Conservation (phyloP, 495 filamentous ascomycete genomes). For the Neurospora intermedia region DNA sequence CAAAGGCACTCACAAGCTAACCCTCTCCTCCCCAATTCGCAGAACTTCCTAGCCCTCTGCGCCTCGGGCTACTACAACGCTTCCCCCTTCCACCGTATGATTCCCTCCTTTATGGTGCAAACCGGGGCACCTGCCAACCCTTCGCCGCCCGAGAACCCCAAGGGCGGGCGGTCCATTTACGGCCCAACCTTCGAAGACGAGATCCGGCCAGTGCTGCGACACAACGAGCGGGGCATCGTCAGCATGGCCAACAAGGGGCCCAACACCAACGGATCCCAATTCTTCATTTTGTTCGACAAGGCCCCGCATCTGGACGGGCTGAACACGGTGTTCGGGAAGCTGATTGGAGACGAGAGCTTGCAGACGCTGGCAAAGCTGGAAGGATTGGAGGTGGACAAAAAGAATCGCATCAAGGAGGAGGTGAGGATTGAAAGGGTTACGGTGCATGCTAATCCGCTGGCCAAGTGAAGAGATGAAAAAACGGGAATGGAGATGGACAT, state of each 20-base stretch:
- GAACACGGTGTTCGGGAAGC: constrained; percentile 87
- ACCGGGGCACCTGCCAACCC: constrained; percentile 66
- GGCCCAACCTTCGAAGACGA: constrained; percentile 83
- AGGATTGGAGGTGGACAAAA: constrained; percentile 74
- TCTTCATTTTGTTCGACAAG: constrained; percentile 78
- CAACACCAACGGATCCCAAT: constrained; percentile 86
- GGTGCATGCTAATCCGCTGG: constrained; percentile 90
- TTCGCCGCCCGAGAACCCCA: constrained; percentile 48
- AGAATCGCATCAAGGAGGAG: constrained; percentile 66
- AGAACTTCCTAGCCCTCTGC: constrained; percentile 97
- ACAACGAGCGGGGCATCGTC: constrained; percentile 77
- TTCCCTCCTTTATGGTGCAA: constrained; percentile 88
- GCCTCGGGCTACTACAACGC: constrained; percentile 77
- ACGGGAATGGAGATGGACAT: background rate
- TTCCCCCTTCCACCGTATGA: constrained; percentile 85
- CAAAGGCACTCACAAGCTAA: background rate
- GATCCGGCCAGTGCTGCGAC: constrained; percentile 71
- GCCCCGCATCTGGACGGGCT: constrained; percentile 89
- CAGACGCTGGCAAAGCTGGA: constrained; percentile 69
- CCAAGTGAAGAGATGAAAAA: constrained; percentile 38
- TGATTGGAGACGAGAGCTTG: constrained; percentile 52
- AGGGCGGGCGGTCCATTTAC: constrained; percentile 78
- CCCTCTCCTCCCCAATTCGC: background rate
- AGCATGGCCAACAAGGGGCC: constrained; percentile 91
- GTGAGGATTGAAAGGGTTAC: constrained; percentile 64